These are phyloP conservation scores for Stachybotrys elegans DNA, from an alignment of 2,329 filamentous ascomycete genomes.

Conservation along the genomic window DNA sequence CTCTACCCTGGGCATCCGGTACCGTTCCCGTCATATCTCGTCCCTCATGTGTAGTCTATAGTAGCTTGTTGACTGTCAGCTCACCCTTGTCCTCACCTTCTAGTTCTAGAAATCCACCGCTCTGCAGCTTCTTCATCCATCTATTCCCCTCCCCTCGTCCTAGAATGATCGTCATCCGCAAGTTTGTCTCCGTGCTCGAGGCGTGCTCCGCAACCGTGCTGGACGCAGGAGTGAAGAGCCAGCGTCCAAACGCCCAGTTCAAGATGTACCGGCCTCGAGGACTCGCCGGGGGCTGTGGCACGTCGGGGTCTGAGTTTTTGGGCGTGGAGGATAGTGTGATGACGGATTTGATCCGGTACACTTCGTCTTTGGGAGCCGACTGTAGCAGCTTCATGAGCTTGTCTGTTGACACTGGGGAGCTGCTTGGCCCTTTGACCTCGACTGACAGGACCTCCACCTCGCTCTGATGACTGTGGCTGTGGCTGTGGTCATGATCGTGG, in stretches of 20 bases:
- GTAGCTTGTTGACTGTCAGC: constrained; percentile 47
- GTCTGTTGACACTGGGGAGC: constrained; percentile 46
- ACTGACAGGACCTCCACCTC: constrained; percentile 91
- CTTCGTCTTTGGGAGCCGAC: constrained; percentile 81
- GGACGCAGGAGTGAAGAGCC: constrained; percentile 71
- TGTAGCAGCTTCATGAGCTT: constrained; percentile 64
- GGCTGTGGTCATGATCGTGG: constrained; percentile 26
- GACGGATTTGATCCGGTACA: constrained; percentile 87
- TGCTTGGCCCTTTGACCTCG: constrained; percentile 48
- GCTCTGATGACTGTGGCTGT: constrained; percentile 58
- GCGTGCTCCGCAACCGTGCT: constrained; percentile 42
- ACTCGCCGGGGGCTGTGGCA: constrained; percentile 24
- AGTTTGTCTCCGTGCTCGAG: constrained; percentile 47
- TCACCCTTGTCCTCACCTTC: constrained; percentile 40
- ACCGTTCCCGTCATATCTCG: constrained; percentile 4
- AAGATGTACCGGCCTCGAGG: constrained; percentile 66
- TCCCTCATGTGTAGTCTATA: constrained; percentile 24
- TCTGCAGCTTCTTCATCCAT: constrained; percentile 71
- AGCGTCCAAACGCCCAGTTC: constrained; percentile 96
- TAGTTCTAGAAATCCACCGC: constrained; percentile 47
- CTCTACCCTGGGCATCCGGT: no score
- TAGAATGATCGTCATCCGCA: constrained; percentile 72
- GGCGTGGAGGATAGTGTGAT: constrained; percentile 43
- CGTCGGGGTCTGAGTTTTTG: constrained; percentile 45
- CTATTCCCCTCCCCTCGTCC: constrained; percentile 68